Conservation (phyloP, 257 asterid species). For the Solanum lignicaule region DNA sequence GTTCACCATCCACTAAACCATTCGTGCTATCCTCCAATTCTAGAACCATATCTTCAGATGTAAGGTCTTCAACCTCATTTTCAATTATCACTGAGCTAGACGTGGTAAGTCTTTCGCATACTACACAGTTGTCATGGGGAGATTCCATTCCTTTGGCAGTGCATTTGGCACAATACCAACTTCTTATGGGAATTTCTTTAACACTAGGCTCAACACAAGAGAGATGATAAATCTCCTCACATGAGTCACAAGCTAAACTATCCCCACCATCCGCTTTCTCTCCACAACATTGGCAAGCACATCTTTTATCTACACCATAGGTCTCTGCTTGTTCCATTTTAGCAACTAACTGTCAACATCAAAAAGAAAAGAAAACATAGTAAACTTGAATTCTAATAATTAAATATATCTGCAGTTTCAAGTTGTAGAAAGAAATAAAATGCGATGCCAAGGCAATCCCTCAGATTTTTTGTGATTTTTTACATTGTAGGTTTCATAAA, state of each 20-base stretch:
- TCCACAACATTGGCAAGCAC: slow-evolving; percentile 54
- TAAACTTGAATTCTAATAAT: background rate
- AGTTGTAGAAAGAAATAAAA: background rate
- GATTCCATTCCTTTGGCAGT: slow-evolving; percentile 48
- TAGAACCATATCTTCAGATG: slow-evolving; percentile 13
- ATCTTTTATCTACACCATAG: slow-evolving; percentile 18
- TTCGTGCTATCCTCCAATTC: slow-evolving; percentile 58
- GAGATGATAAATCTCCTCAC: slow-evolving; percentile 79
- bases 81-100: slow-evolving; percentile 13
- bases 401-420: background rate
- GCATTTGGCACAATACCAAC: slow-evolving; percentile 80
- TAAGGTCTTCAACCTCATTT: slow-evolving; percentile 25
- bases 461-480: background rate
- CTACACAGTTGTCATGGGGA: slow-evolving; percentile 67
- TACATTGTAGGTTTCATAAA: background rate
- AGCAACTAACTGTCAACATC: slow-evolving; percentile 1
- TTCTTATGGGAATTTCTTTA: slow-evolving; percentile 54
- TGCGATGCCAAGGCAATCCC: background rate
- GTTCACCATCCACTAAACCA: slow-evolving; percentile 24
- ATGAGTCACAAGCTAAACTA: slow-evolving; percentile 76
- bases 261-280: slow-evolving; percentile 57
- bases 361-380: background rate
- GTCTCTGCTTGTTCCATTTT: slow-evolving; percentile 38
- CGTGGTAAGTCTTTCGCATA: slow-evolving; percentile 53
- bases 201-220: slow-evolving; percentile 62